Evolutionary conservation across 441 rosid genomes (phyloP), one percentile per base, ranked within the genome.

Genomic region (Geranium incanum): DNA sequence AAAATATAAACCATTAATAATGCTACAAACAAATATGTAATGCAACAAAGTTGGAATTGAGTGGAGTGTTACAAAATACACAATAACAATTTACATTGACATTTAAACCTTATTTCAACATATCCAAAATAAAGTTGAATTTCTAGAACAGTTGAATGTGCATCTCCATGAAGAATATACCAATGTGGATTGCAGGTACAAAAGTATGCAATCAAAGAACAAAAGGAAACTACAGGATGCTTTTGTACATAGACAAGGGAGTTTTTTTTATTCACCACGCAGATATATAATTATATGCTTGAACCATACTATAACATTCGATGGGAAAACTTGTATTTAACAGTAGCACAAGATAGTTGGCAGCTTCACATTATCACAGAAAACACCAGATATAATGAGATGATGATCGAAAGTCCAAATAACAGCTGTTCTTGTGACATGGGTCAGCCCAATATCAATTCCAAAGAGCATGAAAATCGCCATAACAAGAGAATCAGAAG

Each of bases 1-100:
- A 16, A 76, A 70, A 78, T 50, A 67, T 74, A 41, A 37, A 70
- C 60, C 70, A 66, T 70, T 52, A 28, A 28, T 28, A 28, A 28
- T 28, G 69, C 18, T 67, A 1, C n/a, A 66, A 18, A 52, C 45
- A 38, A 66, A 28, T 55, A 48, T 41, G 41, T 36, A 67, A 75
- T 62, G 5, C 0, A 37, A 15, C 33, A 28, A 28, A 15, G 36
- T 62, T 62, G 7, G 36, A 11, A 62, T 19, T 62, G 66, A 15
- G 23, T 62, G 23, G 65, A 18, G 36, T 23, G 9, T 19, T 6
- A 62, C 36, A 21, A 13, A 21, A 23, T 52, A 52, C 19, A 13
- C 2, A 21, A 62, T 19, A 62, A 19, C 15, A 62, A 52, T 52
- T 13, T 16, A n/a, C 18, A 52, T 52, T 52, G 18, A 52, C 19